Evolutionary conservation across 495 filamentous ascomycete genomes (phyloP), one percentile per base, ranked within the genome.

Genomic region (Opeltia flavorubescens): DNA sequence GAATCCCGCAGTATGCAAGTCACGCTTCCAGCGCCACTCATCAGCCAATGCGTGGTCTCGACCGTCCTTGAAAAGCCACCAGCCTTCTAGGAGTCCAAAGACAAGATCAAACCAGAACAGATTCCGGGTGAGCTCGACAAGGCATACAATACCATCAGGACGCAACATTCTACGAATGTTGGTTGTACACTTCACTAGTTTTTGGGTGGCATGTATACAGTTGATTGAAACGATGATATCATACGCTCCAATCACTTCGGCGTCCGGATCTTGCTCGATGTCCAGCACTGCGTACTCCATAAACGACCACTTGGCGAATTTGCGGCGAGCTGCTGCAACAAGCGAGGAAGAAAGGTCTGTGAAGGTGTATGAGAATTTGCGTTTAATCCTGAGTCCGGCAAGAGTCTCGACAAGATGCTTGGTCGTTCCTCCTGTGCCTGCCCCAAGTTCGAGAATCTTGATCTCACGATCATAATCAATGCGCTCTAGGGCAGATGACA

Each of bases 31-130:
- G 13, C 47, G 25, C 1, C 17, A 15, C 27, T 55, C 57, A 26
- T 27, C 9, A 0, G 56, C 56, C 2, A 66, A 43, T 7, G 53
- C 66, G 50, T 71, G 66, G 15, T 46, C 29, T 0, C 69, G 62
- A 5, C 65, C 71, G 41, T 72, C 71, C 15, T 68, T 50, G 43
- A 66, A 69, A 0, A 63, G 44, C 71, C 71, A 75, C 68, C 69
- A 73, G 5, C 69, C 71, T 21, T 73, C 69, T 2, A 75, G 51
- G 2, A 68, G 49, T 1, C 71, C 71, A 40, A 68, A 73, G 21
- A 71, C 57, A 0, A 71, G 12, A 44, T 72, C 68, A 3, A 66
- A 54, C 62, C 64, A 73, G 24, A 40, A 49, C 1, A 71, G 5
- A 5, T 52, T 59, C 11, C 50, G 47, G 0, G 67, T 74, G 18